A percentile compares a stretch with the other conserved stretches of the same genome.
Evolutionary conservation across 1,284 basidiomycete genomes (phyloP).

Genomic region (Lentinus polychrous): DNA sequence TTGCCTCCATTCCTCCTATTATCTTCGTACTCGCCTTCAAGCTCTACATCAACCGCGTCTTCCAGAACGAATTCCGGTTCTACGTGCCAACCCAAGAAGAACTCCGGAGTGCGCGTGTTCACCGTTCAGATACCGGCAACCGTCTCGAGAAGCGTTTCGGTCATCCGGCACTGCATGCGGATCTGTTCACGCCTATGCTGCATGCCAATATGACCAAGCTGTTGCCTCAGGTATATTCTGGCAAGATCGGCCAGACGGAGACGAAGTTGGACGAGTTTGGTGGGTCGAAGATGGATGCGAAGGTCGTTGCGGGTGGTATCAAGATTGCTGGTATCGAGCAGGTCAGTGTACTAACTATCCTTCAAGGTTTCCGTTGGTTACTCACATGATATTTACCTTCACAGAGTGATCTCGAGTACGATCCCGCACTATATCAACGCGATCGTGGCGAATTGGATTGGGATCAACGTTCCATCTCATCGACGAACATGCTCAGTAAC

Average conservation of each 20-base stretch:
- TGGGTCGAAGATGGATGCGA: slow-evolving; percentile 65
- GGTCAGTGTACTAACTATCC: slow-evolving; percentile 28
- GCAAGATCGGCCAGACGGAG: slow-evolving; percentile 58
- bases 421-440: slow-evolving; percentile 63
- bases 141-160: slow-evolving; percentile 80
- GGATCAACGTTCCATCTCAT: slow-evolving; percentile 67
- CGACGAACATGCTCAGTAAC: slow-evolving; percentile 45
- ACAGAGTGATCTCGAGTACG: slow-evolving; percentile 68
- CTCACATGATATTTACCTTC: neutral
- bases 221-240: slow-evolving; percentile 66
- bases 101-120: slow-evolving; percentile 59
- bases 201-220: slow-evolving; percentile 81
- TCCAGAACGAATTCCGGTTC: slow-evolving; percentile 70
- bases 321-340: slow-evolving; percentile 74
- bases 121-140: slow-evolving; percentile 64
- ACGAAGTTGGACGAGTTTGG: slow-evolving; percentile 68
- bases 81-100: slow-evolving; percentile 72
- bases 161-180: slow-evolving; percentile 74
- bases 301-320: slow-evolving; percentile 66
- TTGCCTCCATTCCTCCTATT: slow-evolving; percentile 70
- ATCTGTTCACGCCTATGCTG: slow-evolving; percentile 83
- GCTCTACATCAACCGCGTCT: slow-evolving; percentile 65
- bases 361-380: neutral
- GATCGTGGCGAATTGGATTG: slow-evolving; percentile 77
- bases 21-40: slow-evolving; percentile 78